Evolutionary conservation across 1,284 basidiomycete species (phyloP).

Genomic region (Puccinia triticina): DNA sequence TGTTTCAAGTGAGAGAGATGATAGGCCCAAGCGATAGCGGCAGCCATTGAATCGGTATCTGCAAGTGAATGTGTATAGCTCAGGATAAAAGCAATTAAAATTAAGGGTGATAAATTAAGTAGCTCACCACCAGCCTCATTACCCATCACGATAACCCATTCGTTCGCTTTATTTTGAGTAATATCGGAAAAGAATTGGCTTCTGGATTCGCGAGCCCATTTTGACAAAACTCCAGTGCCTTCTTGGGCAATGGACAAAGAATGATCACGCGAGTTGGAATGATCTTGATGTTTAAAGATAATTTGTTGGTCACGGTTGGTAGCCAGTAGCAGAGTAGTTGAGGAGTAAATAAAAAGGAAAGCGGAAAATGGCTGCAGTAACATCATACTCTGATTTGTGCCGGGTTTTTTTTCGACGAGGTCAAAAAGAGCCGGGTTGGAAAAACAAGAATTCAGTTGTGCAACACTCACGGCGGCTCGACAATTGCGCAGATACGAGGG

Average conservation of each 20-base stretch:
- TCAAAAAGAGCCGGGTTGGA: background rate
- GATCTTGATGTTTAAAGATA: background rate
- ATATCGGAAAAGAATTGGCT: conserved; percentile 58
- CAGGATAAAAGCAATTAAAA: background rate
- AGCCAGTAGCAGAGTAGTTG: background rate
- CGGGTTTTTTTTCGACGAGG: background rate
- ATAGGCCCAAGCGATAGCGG: conserved; percentile 58
- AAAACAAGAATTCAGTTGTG: no score
- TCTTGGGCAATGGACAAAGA: background rate
- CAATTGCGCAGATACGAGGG: no score
- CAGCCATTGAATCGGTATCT: conserved; percentile 59
- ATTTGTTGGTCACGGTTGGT: background rate
- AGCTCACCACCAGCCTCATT: conserved; percentile 59
- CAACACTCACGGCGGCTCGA: no score
- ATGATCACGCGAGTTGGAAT: background rate
- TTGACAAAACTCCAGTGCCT: conserved; percentile 57
- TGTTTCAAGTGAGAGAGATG: conserved; percentile 56
- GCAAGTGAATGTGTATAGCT: background rate
- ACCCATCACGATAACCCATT: conserved; percentile 61
- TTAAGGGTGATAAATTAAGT: background rate
- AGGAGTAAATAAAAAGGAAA: background rate
- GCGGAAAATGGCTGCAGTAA: background rate
- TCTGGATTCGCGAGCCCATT: conserved; percentile 59
- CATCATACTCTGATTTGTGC: background rate
- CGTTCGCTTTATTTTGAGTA: conserved; percentile 54